These are phyloP conservation scores for Theileria annulata DNA, from an alignment of 169 alveolate species.

Conservation along the genomic window DNA sequence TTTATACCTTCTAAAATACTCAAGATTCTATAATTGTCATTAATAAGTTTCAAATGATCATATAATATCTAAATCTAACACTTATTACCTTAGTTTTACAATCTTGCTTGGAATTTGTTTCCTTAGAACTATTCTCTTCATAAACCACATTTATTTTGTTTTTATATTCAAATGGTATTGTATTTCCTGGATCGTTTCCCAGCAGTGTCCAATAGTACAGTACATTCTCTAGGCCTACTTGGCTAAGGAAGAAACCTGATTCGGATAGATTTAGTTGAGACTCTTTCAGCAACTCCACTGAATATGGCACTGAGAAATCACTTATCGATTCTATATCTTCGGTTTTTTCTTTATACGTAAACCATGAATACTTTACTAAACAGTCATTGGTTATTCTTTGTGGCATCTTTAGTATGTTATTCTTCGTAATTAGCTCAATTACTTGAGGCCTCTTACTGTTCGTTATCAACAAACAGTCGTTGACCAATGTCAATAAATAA, in stretches of 20 bases:
- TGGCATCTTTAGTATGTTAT: background rate
- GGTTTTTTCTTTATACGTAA: background rate
- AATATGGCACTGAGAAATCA: background rate
- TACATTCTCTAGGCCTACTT: slow-evolving; percentile 31
- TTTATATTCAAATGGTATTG: background rate
- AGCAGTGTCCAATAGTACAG: slow-evolving; percentile 51
- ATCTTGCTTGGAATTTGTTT: background rate
- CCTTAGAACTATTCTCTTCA: background rate
- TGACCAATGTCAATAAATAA: background rate
- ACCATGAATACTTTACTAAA: background rate
- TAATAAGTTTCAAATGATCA: too few species aligned
- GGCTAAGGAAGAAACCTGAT: background rate
- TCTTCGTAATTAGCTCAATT: background rate
- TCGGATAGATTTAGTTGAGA: background rate
- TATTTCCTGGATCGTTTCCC: slow-evolving; percentile 45
- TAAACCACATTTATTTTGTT: background rate
- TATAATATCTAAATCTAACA: background rate
- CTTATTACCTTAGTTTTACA: background rate
- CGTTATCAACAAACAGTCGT: background rate
- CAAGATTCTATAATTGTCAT: slow-evolving; percentile 9
- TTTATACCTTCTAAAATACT: background rate
- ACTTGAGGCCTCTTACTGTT: background rate
- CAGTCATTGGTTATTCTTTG: background rate
- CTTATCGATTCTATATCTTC: background rate
- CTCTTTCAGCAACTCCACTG: background rate